A percentile compares a stretch with the other conserved stretches of the same genome.
Evolutionary conservation across 2,329 filamentous ascomycete genomes (phyloP).

Genomic region (Fusarium ramigenum): DNA sequence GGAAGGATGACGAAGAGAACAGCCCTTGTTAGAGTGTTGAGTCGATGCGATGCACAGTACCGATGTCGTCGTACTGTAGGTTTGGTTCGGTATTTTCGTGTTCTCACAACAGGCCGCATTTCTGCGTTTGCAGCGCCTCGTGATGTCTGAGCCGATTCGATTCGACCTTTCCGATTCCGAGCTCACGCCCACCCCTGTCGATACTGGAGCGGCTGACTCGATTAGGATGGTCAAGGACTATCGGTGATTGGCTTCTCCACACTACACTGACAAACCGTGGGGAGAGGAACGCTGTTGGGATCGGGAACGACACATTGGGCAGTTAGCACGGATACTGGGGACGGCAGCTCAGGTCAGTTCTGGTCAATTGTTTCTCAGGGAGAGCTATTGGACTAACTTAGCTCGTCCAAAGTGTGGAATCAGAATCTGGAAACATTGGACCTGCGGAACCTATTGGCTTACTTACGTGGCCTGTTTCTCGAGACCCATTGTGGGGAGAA

Average conservation of each 20-base stretch:
- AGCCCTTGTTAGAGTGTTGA: neutral
- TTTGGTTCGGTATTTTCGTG: neutral
- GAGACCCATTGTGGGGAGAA: slow-evolving; percentile 11
- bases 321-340: slow-evolving; percentile 18
- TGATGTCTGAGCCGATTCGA: slow-evolving; percentile 32
- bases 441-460: neutral
- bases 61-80: neutral
- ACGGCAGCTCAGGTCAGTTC: slow-evolving; percentile 27
- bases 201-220: slow-evolving; percentile 26
- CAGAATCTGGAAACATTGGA: neutral
- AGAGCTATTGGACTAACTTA: neutral
- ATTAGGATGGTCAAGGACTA: slow-evolving; percentile 18
- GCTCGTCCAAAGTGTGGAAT: neutral
- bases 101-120: slow-evolving; percentile 33
- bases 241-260: slow-evolving; percentile 43
- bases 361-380: slow-evolving; percentile 4
- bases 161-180: slow-evolving; percentile 18
- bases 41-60: neutral
- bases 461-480: neutral
- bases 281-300: slow-evolving; percentile 11
- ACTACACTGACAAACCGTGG: slow-evolving; percentile 41
- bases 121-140: slow-evolving; percentile 38
- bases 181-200: slow-evolving; percentile 21
- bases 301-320: neutral
- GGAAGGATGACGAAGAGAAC: slow-evolving; percentile 5